Evolutionary conservation across 306 rosid genomes (phyloP), one percentile per base, ranked within the genome.

Genomic region (Dryas drummondii): DNA sequence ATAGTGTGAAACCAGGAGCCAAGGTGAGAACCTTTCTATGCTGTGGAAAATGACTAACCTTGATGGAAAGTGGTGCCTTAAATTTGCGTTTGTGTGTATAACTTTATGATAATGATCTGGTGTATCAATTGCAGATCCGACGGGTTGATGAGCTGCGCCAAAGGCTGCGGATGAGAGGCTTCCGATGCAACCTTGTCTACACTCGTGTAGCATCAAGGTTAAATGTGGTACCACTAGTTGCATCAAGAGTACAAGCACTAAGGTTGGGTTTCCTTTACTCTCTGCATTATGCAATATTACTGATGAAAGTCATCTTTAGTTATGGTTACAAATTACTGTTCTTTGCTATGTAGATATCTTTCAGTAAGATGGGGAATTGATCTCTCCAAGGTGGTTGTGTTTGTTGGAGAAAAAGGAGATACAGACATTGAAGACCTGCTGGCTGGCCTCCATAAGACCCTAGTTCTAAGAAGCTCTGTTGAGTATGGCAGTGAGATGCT

Each of bases 291-390:
- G 8, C 42, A 13, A 40, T 40, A 54, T 12, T 61, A 12, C 59
- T 7, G n/a, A 53, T 50, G 51, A 50, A 44, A 63, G 32, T 41
- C 66, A 58, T 10, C 9, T 16, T 4, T 17, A 11, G 41, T 10
- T 51, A 32, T 22, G 59, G 5, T 44, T 68, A 15, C 42, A 42
- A 14, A 57, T 52, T 7, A 22, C 37, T 56, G 7, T 57, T 47
- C 53, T 71, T 1, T 72, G 15, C 48, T 67, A 59, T 48, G 73
- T 61, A 92, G 97, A 92, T 89, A 92, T 72, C 88, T 92, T 68
- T 89, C 93, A 14, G 83, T 92, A 22, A 85, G 83, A 79, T 89
- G 97, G 96, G 97, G 89, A 70, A 89, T 88, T 78, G 97, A 89
- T 67, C 85, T 92, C 7, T 86, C 91, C 66, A 89, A 89, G 73